Base-by-base conservation (phyloP, 2,329 filamentous ascomycete species). In the Alternaria alternata region DNA sequence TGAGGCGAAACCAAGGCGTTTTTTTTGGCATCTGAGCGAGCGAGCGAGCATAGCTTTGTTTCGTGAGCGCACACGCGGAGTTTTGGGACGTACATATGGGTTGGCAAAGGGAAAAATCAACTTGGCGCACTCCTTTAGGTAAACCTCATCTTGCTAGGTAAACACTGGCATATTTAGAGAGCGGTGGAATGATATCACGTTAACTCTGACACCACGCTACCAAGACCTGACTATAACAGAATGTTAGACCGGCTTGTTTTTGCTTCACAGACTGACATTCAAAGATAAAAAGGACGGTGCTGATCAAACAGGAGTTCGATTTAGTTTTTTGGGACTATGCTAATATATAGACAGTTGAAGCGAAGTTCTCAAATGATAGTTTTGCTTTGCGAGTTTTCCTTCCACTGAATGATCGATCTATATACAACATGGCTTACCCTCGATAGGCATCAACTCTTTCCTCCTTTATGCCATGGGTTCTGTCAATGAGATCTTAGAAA, bases 1-100 rank as follows among this genome's bases (percentile, higher is more conserved):
- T n/a, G 8, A 20, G 47, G 57, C 57, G 55, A 43, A 51, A 47
- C 4, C 20, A 51, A 34, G 59, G 59, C 55, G 51, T 59, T 54
- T 38, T 22, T 5, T 51, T 22, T 38, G 22, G 26, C n/a, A 16
- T 24, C 26, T 57, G 54, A 34, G 34, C 24, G 47, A 51, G 53
- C 53, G 26, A 46, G 46, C 46, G 20, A 24, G 20, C 46, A 36
- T 49, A 5, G 20, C 39, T 53, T 12, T 8, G 11, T 7, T 51
- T 7, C 42, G 9, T 61, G 14, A 57, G 26, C 32, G 41, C 24
- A 38, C 39, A 16, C n/a, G 30, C n/a, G 58, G 58, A 61, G 54
- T 58, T 58, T 58, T 7, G 14, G 41, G 34, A 58, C 47, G 48
- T 58, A 53, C 41, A 58, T 30, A 52, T 47, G 48, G 55, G 26